Evolutionary conservation across 2,329 filamentous ascomycete genomes (phyloP), one percentile per base, ranked within the genome.

Genomic region (Penicillium sclerotigenum): DNA sequence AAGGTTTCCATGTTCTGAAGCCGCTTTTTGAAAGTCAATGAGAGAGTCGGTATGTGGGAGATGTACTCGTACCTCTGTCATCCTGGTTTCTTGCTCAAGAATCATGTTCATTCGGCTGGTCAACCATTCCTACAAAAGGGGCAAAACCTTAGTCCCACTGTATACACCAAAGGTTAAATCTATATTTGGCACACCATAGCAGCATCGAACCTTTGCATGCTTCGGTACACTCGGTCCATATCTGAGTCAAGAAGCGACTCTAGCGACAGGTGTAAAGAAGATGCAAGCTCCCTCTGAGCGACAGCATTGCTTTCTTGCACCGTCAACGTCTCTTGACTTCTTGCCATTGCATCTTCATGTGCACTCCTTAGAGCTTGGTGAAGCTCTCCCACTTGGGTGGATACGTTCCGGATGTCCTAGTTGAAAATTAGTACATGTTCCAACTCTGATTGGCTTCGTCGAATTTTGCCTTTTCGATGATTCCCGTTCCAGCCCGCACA

Each of bases 71-170:
- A 71, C 71, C 65, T 76, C 70, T 40, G 68, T 65, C 37, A 71
- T 70, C 59, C 69, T 56, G 24, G 57, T 61, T 54, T 72, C 70
- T 57, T 75, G 71, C 29, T 73, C 67, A 11, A 73, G 52, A 16
- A 72, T 61, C 18, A 63, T 43, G 16, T 58, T 56, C 45, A 73
- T 61, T 34, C 63, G 65, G 29, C 54, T 65, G 10, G 60, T 62
- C 3, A 74, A 51, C 68, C 68, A 73, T 63, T 71, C 68, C 72
- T 74, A 34, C 4, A 34, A 20, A n/a, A 22, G 14, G 9, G 29
- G 9, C 8, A 18, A 10, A 40, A 37, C 5, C 36, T 65, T 26
- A 67, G 49, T 16, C 47, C 16, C 5, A 5, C 29, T 36, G 41
- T 26, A 10, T 40, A n/a, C 2, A 18, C 36, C 10, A 20, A 10